Evolutionary conservation across 1,284 basidiomycete genomes (phyloP).

Genomic region (Serendipita sp.): DNA sequence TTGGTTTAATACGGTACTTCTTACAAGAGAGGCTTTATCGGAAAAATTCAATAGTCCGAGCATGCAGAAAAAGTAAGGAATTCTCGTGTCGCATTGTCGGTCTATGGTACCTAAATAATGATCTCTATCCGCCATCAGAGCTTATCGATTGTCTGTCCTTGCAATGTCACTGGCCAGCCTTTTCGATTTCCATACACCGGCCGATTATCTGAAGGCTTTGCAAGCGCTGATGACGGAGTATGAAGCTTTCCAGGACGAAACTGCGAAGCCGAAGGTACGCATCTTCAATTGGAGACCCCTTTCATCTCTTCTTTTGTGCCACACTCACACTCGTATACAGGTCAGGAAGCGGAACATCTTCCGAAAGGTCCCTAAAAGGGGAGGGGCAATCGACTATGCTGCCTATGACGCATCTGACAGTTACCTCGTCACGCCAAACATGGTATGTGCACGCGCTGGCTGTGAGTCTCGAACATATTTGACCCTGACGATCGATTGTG

Average conservation of each 20-base stretch:
- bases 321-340: slow-evolving; percentile 24
- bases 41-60: slow-evolving; percentile 53
- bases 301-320: slow-evolving; percentile 12
- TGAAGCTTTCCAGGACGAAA: slow-evolving; percentile 65
- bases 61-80: slow-evolving; percentile 61
- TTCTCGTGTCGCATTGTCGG: not conserved
- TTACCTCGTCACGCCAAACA: slow-evolving; percentile 61
- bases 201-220: slow-evolving; percentile 61
- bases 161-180: slow-evolving; percentile 67
- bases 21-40: slow-evolving; percentile 58
- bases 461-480: not conserved
- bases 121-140: slow-evolving; percentile 28
- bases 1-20: slow-evolving; percentile 79
- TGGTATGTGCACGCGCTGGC: slow-evolving; percentile 31
- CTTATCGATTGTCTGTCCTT: slow-evolving; percentile 63
- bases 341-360: slow-evolving; percentile 24
- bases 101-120: not conserved
- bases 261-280: slow-evolving; percentile 60
- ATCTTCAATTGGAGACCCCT: not conserved
- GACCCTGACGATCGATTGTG: slow-evolving; percentile 1
- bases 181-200: slow-evolving; percentile 62
- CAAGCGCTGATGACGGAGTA: slow-evolving; percentile 61
- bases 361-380: slow-evolving; percentile 38
- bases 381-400: slow-evolving; percentile 44
- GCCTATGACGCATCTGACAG: slow-evolving; percentile 46